A percentile compares a stretch with the other conserved stretches of the same genome.
Conservation (phyloP, 129 eudicot species). For the Arctium minus region DNA sequence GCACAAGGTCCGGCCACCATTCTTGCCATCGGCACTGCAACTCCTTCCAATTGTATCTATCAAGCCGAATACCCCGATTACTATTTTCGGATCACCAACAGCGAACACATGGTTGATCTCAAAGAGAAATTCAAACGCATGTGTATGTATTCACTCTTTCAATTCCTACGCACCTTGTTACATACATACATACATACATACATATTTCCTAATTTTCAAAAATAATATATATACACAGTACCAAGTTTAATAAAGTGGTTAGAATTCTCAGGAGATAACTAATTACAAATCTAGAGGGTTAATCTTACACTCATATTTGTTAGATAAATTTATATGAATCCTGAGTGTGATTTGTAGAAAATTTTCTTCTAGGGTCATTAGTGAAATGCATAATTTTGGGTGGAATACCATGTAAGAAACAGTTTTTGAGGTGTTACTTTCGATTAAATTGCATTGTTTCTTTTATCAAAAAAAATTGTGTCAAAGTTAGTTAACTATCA, state of each 20-base stretch:
- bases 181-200: no score
- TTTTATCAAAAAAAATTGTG: no score
- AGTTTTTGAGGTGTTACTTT: no score
- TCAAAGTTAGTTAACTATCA: no score
- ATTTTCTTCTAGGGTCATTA: no score
- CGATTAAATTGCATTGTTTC: no score
- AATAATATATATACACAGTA: no score
- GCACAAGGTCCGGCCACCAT: conserved; percentile 46
- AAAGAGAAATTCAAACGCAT: conserved; percentile 45
- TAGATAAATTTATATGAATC: no score
- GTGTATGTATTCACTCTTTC: conserved; percentile 20
- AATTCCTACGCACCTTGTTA: not conserved
- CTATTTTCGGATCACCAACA: conserved; percentile 44
- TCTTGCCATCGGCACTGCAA: conserved; percentile 47
- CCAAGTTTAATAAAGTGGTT: not conserved
- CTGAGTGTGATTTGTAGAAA: no score
- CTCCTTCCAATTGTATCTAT: conserved; percentile 36
- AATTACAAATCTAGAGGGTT: not conserved
- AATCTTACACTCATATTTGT: not conserved
- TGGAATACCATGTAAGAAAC: no score
- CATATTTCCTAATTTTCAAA: no score
- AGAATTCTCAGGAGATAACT: not conserved
- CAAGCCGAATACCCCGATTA: conserved; percentile 47
- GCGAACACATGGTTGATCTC: conserved; percentile 48
- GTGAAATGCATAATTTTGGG: no score